A percentile compares a stretch with the other conserved stretches of the same genome.
Evolutionary conservation across 805 yeast species (phyloP).

Genomic region (Ogataea philodendri): DNA sequence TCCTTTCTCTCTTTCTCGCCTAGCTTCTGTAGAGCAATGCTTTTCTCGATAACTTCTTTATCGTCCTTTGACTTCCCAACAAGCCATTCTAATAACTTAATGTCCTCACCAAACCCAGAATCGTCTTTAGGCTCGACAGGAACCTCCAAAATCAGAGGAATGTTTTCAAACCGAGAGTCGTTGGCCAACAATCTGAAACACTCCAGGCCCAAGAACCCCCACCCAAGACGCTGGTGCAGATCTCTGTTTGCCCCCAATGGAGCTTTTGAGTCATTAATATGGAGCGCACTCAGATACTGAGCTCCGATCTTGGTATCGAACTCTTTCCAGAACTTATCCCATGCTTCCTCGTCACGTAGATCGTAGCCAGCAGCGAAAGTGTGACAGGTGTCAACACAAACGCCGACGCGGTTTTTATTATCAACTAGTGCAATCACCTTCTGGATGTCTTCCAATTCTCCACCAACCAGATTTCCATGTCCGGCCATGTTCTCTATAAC

Average conservation of each 20-base stretch:
- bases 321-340: constrained; percentile 66
- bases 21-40: constrained; percentile 45
- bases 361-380: constrained; percentile 97
- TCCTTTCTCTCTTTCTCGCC: constrained; percentile 74
- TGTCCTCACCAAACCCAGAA: constrained; percentile 71
- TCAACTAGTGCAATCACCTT: constrained; percentile 77
- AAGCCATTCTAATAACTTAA: constrained; percentile 80
- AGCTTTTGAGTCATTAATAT: constrained; percentile 92
- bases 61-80: constrained; percentile 55
- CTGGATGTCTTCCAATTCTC: constrained; percentile 69
- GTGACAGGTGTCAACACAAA: constrained; percentile 95
- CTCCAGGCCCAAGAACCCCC: constrained; percentile 86
- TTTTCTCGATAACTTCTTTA: constrained; percentile 49
- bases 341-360: constrained; percentile 55
- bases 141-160: constrained; percentile 87
- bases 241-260: constrained; percentile 89
- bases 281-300: constrained; percentile 74
- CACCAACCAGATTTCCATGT: constrained; percentile 87
- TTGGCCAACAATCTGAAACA: constrained; percentile 78
- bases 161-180: constrained; percentile 51
- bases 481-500: constrained; percentile 99
- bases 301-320: constrained; percentile 76
- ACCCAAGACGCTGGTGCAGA: constrained; percentile 84
- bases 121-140: constrained; percentile 66
- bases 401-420: constrained; percentile 84